Base-by-base conservation (phyloP, 768 basidiomycete species). In the Cystofilobasidium macerans region DNA sequence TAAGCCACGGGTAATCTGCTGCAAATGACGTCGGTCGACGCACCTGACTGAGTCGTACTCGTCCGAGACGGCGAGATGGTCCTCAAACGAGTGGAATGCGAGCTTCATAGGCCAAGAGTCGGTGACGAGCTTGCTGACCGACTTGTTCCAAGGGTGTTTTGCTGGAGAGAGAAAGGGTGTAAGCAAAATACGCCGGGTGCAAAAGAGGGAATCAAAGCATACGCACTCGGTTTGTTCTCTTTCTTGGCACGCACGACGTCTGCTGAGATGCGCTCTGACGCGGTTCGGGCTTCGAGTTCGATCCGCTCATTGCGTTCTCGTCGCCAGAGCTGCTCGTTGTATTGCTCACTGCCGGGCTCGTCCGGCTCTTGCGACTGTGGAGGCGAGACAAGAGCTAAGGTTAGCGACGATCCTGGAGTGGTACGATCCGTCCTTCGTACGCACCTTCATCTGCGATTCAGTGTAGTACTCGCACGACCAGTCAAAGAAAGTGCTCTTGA, bases 381-480 rank as follows among this genome's bases (percentile, higher is more conserved):
- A 26, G 48, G 7, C 18, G 48, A 24, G 30, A 33, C 38, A 11
- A 33, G 14, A 16, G n/a, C 18, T 20, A n/a, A 9, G 28, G 11
- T 28, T 22, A 32, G 51, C 5, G 57, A 11, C 28, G 26, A 16
- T 12, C 5, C 36, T 12, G 30, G 30, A 12, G 24, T 6, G 26
- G 3, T 12, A 45, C 36, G 7, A 42, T 3, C 30, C 6, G 3
- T 5, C 33, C 47, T n/a, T 1, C n/a, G 42, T 71, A 71, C 84
- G 72, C 74, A 94, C 92, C 80, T 90, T 86, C 94, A 99, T 98
- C 76, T 99, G 95, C 3, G 94, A 91, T 75, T 97, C 93, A 69
- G 87, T 91, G 79, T 97, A 99, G 75, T 98, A 98, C 73, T 98
- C 93, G 72, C 61, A 68, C 26, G 91, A 91, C 89, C 91, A 97